Percentiles rank a stretch among this genome's conserved stretches.
phyloP scores from a whole-genome alignment of 805 yeast genomes.

The Yarrowia keelungensis region DNA sequence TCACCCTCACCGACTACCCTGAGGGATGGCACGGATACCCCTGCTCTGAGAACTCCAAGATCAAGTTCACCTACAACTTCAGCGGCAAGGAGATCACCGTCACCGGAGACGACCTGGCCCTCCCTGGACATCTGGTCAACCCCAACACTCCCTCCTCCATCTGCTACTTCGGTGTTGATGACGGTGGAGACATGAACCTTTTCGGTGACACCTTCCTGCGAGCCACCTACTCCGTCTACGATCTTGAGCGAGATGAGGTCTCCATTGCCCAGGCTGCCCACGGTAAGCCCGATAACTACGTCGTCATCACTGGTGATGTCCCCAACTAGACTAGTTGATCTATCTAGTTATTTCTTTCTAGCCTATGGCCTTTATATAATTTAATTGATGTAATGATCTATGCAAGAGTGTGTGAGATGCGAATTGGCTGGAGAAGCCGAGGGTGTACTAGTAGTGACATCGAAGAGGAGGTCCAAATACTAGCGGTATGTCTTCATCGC shows the following conservation, averaged over 20 bases:
- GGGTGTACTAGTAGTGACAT: not conserved
- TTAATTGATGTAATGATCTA: not conserved
- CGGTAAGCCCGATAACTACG: conserved; percentile 17
- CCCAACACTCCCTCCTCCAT: not conserved
- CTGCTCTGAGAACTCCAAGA: conserved; percentile 39
- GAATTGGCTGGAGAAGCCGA: not conserved
- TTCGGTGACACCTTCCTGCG: conserved; percentile 70
- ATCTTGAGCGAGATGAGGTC: conserved; percentile 62
- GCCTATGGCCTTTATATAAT: not conserved
- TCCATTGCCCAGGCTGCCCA: conserved; percentile 60
- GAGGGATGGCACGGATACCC: conserved; percentile 16
- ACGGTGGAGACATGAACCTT: conserved; percentile 15
- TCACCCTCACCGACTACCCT: conserved; percentile 50
- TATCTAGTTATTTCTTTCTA: not conserved
- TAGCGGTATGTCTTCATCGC: not conserved
- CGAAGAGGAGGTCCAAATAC: not conserved
- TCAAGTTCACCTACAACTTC: conserved; percentile 56
- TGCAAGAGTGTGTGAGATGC: not conserved
- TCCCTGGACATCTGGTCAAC: not conserved
- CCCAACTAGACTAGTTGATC: conserved; percentile 2
- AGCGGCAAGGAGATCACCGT: conserved; percentile 51
- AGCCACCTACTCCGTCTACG: conserved; percentile 68
- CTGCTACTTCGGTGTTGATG: conserved; percentile 2
- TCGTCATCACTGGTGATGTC: conserved; percentile 13
- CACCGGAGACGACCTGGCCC: not conserved